phyloP scores from a whole-genome alignment of 345 rosid genomes.

The Eucalyptus tenuipes region DNA sequence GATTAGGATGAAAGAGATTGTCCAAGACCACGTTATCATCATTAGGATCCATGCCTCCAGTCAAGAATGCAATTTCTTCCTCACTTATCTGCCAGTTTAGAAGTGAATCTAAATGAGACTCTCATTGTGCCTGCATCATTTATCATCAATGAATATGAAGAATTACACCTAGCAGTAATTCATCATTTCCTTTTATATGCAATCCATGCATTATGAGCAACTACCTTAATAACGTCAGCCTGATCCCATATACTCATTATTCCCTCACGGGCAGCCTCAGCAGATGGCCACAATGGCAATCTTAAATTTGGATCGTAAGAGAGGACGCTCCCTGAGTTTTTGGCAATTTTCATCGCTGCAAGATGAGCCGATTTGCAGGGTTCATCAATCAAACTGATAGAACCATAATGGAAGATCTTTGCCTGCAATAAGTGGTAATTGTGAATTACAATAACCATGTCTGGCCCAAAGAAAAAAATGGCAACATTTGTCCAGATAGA shows the following conservation, averaged over 20 bases:
- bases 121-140: not conserved
- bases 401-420: slow-evolving; percentile 86
- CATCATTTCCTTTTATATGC: not conserved
- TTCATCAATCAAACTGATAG: slow-evolving; percentile 89
- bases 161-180: not conserved
- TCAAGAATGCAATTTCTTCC: slow-evolving; percentile 80
- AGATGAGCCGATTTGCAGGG: slow-evolving; percentile 93
- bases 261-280: slow-evolving; percentile 69
- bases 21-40: slow-evolving; percentile 57
- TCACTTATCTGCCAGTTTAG: slow-evolving; percentile 63
- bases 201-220: not conserved
- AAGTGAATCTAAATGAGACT: not conserved
- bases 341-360: slow-evolving; percentile 82
- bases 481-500: not conserved
- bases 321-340: slow-evolving; percentile 61
- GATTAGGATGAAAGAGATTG: slow-evolving; percentile 66
- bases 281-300: slow-evolving; percentile 85
- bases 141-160: not conserved
- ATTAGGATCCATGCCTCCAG: slow-evolving; percentile 49
- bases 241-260: slow-evolving; percentile 86
- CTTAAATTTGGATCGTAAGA: slow-evolving; percentile 97
- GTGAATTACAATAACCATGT: not conserved
- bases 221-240: slow-evolving; percentile 90
- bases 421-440: slow-evolving; percentile 36
- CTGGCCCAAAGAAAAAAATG: not conserved